These are phyloP conservation scores for Candida krabiensis DNA, from an alignment of 805 yeast species.

Conservation along the genomic window DNA sequence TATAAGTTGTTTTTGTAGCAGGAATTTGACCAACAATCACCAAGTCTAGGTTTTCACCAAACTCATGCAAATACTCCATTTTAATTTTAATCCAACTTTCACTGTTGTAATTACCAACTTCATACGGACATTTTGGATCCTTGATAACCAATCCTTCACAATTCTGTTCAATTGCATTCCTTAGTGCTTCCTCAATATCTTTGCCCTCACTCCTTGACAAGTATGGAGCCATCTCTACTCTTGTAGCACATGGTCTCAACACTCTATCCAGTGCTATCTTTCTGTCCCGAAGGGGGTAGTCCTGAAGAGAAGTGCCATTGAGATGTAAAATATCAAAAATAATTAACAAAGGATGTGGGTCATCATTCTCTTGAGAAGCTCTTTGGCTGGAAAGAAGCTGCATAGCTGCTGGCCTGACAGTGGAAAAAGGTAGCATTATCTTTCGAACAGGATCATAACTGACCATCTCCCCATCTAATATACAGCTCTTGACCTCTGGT, in stretches of 20 bases:
- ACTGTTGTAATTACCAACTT: constrained; percentile 57
- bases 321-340: constrained; percentile 73
- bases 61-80: constrained; percentile 84
- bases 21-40: constrained; percentile 76
- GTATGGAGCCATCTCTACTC: constrained; percentile 50
- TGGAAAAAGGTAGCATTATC: constrained; percentile 73
- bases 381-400: constrained; percentile 39
- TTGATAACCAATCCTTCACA: constrained; percentile 87
- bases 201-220: constrained; percentile 41
- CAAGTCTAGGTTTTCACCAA: constrained; percentile 84
- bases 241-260: constrained; percentile 41
- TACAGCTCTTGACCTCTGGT: constrained; percentile 33
- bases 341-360: constrained; percentile 52
- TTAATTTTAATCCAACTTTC: constrained; percentile 82
- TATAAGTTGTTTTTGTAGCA: constrained; percentile 67
- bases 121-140: constrained; percentile 56
- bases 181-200: constrained; percentile 58
- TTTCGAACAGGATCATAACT: constrained; percentile 68
- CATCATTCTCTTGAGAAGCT: constrained; percentile 20
- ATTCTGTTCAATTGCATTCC: constrained; percentile 55
- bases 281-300: constrained; percentile 53
- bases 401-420: constrained; percentile 68
- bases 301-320: constrained; percentile 64
- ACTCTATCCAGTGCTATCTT: constrained; percentile 49
- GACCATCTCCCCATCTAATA: constrained; percentile 92